A percentile compares a stretch with the other conserved stretches of the same genome.
phyloP scores from a whole-genome alignment of 805 yeast genomes.

The Lipomyces spencermartinsiae region DNA sequence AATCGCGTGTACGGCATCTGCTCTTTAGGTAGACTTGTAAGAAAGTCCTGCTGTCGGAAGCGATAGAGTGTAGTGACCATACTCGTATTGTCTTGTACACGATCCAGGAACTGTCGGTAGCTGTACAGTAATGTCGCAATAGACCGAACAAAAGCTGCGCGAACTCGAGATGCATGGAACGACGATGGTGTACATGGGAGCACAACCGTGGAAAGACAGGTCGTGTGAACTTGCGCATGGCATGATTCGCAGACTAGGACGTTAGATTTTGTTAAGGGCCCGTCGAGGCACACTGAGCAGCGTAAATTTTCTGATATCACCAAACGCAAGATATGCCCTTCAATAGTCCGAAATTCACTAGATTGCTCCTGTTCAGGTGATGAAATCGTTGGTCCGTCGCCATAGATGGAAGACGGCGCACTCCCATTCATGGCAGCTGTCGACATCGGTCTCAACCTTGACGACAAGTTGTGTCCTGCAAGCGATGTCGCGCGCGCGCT shows the following conservation, averaged over 20 bases:
- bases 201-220: slow-evolving; percentile 14
- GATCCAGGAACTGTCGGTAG: slow-evolving; percentile 22
- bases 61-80: not conserved
- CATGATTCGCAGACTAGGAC: slow-evolving; percentile 21
- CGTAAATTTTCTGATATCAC: not conserved
- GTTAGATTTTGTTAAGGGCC: not conserved
- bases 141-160: slow-evolving; percentile 32
- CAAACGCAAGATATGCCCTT: slow-evolving; percentile 26
- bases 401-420: not conserved
- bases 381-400: not conserved
- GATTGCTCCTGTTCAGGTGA: not conserved
- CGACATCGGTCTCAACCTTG: not conserved
- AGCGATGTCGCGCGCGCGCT: not conserved
- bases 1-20: slow-evolving; percentile 29
- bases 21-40: slow-evolving; percentile 25
- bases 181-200: slow-evolving; percentile 36
- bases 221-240: slow-evolving; percentile 17
- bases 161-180: slow-evolving; percentile 27
- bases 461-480: not conserved
- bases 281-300: slow-evolving; percentile 23
- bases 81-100: not conserved
- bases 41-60: slow-evolving; percentile 22
- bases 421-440: no score
- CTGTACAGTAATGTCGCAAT: slow-evolving; percentile 27
- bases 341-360: slow-evolving; percentile 1